Evolutionary conservation across 306 rosid genomes (phyloP), one percentile per base, ranked within the genome.

Genomic region (Corylus avellana): DNA sequence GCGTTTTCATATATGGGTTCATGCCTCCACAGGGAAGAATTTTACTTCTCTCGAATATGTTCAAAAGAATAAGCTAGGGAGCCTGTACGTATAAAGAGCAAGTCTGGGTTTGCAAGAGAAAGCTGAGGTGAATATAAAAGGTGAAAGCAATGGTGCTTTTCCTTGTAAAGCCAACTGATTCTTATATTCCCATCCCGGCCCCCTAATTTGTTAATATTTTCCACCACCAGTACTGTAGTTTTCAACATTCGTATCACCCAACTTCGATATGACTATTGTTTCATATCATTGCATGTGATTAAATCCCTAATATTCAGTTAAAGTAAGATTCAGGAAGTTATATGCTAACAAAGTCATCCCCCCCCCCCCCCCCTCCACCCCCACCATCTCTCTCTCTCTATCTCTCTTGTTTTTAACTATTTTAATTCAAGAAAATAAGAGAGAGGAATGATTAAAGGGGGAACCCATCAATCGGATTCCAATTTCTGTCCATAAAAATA

Each of bases 391-490:
- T n/a, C 53, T 57, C 44, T 47, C 18, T 37, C 2, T 39, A 4
- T 39, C 44, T 39, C 44, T 39, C 44, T 3, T 39, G 44, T 39
- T 3, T 3, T 42, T 6, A 55, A 47, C 74, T 74, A 54, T 71
- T 81, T 82, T 72, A 49, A 71, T 73, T 63, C 84, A 76, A 81
- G 80, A 72, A 75, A 86, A 79, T 57, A 56, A 77, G 44, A 64
- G 80, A 50, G 78, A 76, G 78, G 87, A 88, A 91, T 91, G 89
- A 87, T 88, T 91, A 91, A 89, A 91, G 91, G 72, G 16, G 69
- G 88, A 88, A 85, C 84, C 91, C 90, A 89, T 93, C 92, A 88
- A 91, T 89, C 90, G 81, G 85, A 93, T 88, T 91, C 92, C 92
- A 84, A 93, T 88, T 89, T 87, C 48, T 85, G 90, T 89, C 96